Percentiles rank a stretch among this genome's conserved stretches.
Conservation (phyloP, 179 eudicot species). For the Silene coronaria region DNA sequence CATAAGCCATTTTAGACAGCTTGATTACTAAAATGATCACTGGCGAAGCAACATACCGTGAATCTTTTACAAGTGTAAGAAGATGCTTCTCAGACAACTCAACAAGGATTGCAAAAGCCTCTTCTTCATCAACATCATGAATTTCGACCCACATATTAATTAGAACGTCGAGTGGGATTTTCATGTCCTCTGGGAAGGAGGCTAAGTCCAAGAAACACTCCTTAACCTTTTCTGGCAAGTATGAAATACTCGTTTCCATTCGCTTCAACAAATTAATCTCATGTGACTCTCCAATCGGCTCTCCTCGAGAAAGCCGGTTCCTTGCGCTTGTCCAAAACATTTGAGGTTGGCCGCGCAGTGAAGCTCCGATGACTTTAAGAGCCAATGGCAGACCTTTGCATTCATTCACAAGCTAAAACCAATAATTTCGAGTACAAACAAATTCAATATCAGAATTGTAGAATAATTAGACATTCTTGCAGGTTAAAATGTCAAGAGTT, state of each 20-base stretch:
- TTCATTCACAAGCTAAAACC: conserved; percentile 59
- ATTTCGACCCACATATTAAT: conserved; percentile 76
- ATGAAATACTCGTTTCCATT: conserved; percentile 63
- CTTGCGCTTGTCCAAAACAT: conserved; percentile 74
- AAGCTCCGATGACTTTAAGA: conserved; percentile 82
- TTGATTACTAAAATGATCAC: not conserved
- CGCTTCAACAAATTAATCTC: conserved; percentile 59
- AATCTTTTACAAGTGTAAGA: conserved; percentile 59
- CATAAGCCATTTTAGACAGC: not conserved
- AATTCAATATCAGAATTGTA: not conserved
- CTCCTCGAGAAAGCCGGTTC: conserved; percentile 55
- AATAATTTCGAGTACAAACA: conserved; percentile 1
- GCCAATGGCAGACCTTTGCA: conserved; percentile 89
- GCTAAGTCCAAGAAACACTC: conserved; percentile 87
- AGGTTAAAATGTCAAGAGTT: not conserved
- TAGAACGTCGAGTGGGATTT: conserved; percentile 66
- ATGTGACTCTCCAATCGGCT: conserved; percentile 74
- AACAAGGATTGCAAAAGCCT: conserved; percentile 69
- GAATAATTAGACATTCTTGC: too few relatives aligned
- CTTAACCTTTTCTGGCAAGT: conserved; percentile 54
- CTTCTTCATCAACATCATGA: conserved; percentile 66
- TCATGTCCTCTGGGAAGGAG: conserved; percentile 77
- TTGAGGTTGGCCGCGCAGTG: conserved; percentile 57
- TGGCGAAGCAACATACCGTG: conserved; percentile 35
- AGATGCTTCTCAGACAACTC: conserved; percentile 82